A percentile compares a stretch with the other conserved stretches of the same genome.
phyloP scores from a whole-genome alignment of 225 moss, liverwort and hornwort genomes.

The Takakia lepidozioides region DNA sequence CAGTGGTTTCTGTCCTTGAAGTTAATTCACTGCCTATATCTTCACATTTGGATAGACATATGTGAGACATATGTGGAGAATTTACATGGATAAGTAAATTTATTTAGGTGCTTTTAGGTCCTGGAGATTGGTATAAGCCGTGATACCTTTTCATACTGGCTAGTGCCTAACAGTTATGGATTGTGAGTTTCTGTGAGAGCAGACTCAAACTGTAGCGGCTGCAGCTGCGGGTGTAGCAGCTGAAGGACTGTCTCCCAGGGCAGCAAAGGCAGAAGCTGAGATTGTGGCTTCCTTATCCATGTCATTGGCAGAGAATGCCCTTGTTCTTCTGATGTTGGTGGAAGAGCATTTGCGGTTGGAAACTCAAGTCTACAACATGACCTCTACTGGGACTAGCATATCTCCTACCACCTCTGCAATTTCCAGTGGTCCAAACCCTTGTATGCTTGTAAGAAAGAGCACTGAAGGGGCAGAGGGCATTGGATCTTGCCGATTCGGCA shows the following conservation, averaged over 20 bases:
- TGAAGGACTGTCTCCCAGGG: conserved; percentile 92
- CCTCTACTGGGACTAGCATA: conserved; percentile 13
- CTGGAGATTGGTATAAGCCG: too few species aligned
- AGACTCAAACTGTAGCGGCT: conserved; percentile 98
- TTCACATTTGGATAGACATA: too few species aligned
- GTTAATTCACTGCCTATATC: too few species aligned
- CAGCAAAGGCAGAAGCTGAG: conserved; percentile 95
- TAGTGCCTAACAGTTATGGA: too few species aligned
- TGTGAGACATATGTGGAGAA: too few species aligned
- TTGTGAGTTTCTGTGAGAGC: too few species aligned
- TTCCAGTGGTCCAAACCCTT: conserved; percentile 15
- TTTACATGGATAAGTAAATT: too few species aligned
- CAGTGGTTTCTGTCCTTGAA: too few species aligned
- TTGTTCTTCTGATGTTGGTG: conserved; percentile 98
- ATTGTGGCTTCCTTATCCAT: conserved; percentile 90
- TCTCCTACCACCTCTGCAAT: conserved; percentile 19
- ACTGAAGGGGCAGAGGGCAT: conserved; percentile 25
- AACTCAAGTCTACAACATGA: conserved; percentile 52
- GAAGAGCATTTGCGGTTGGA: conserved; percentile 95
- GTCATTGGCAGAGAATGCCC: conserved; percentile 97
- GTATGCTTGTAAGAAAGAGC: conserved; percentile 20
- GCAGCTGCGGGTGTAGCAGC: conserved; percentile 99
- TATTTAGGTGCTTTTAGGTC: too few species aligned
- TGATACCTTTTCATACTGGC: too few species aligned
- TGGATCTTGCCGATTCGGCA: conserved; percentile 31